Conservation (phyloP, 1,284 basidiomycete genomes). For the Boletus mariae region DNA sequence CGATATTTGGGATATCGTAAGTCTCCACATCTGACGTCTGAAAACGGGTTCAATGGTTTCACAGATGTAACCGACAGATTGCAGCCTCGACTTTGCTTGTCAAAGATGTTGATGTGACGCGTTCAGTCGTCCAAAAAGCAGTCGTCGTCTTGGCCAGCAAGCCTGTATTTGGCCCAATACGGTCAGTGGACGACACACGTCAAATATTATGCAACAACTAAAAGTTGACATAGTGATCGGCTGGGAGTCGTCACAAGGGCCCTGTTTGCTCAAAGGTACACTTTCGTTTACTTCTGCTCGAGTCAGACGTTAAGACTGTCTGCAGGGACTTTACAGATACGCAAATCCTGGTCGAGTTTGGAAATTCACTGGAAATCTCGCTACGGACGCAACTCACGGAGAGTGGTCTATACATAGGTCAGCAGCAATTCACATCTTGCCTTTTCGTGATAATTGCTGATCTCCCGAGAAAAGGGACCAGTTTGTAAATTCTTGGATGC, state of each 20-base stretch:
- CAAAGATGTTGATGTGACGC: constrained; percentile 85
- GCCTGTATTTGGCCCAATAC: constrained; percentile 84
- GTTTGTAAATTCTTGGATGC: constrained; percentile 49
- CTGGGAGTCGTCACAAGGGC: constrained; percentile 94
- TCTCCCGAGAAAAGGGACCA: constrained; percentile 60
- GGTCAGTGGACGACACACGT: constrained; percentile 40
- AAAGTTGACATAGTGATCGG: constrained; percentile 60
- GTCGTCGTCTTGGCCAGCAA: constrained; percentile 92
- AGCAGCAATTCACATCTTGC: constrained; percentile 17
- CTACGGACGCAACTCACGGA: constrained; percentile 71
- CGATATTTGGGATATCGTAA: constrained; percentile 91
- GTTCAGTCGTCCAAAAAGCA: constrained; percentile 96
- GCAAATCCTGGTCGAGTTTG: constrained; percentile 82
- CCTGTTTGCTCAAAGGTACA: constrained; percentile 76
- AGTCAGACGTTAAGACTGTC: background rate
- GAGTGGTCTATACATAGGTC: constrained; percentile 85
- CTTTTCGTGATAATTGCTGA: constrained; percentile 13
- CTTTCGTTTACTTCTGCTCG: background rate
- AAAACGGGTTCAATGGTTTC: constrained; percentile 6
- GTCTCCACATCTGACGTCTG: constrained; percentile 29
- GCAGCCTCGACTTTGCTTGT: constrained; percentile 77
- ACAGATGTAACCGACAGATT: constrained; percentile 94
- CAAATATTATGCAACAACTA: constrained; percentile 7
- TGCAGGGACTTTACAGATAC: constrained; percentile 79
- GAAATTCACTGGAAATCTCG: constrained; percentile 65